These are phyloP conservation scores for Phytophthora brassicae DNA, from an alignment of 352 stramenopile genomes.

Conservation along the genomic window DNA sequence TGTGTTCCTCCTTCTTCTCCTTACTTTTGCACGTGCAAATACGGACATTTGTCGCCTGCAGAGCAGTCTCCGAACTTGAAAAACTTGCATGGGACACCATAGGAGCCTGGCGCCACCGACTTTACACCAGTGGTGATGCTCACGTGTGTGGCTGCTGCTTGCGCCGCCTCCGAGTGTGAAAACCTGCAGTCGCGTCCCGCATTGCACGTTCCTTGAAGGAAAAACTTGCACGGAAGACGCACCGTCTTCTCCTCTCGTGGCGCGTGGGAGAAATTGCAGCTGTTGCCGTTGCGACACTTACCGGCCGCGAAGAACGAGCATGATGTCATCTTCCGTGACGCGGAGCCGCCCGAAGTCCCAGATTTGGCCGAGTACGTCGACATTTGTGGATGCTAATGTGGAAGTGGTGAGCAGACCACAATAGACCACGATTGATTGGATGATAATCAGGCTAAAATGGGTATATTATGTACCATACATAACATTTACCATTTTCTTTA, in stretches of 20 bases:
- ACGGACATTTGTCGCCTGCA: constrained; percentile 63
- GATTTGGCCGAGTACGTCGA: constrained; percentile 21
- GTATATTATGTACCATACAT: not conserved
- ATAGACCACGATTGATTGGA: constrained; percentile 23
- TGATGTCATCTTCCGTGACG: constrained; percentile 29
- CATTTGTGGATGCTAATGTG: constrained; percentile 19
- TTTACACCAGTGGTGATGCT: constrained; percentile 51
- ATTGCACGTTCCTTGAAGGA: constrained; percentile 62
- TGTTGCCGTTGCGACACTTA: constrained; percentile 68
- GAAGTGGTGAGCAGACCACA: constrained; percentile 8
- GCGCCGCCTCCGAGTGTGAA: constrained; percentile 41
- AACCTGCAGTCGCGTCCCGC: constrained; percentile 71
- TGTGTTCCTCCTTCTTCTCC: constrained; percentile 11
- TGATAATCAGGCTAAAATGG: constrained; percentile 8
- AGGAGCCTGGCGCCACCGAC: constrained; percentile 42
- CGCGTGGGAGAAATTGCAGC: constrained; percentile 70
- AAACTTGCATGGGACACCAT: constrained; percentile 68
- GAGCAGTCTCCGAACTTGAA: constrained; percentile 69
- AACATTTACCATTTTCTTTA: too few relatives aligned
- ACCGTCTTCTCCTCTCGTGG: constrained; percentile 38
- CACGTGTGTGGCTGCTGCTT: constrained; percentile 26
- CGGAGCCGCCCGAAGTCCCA: constrained; percentile 13
- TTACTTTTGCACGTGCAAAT: constrained; percentile 53
- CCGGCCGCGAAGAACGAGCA: constrained; percentile 71
- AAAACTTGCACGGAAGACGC: constrained; percentile 70